A percentile compares a stretch with the other conserved stretches of the same genome.
phyloP scores from a whole-genome alignment of 1,284 basidiomycete species.

The Tranzscheliella williamsii region DNA sequence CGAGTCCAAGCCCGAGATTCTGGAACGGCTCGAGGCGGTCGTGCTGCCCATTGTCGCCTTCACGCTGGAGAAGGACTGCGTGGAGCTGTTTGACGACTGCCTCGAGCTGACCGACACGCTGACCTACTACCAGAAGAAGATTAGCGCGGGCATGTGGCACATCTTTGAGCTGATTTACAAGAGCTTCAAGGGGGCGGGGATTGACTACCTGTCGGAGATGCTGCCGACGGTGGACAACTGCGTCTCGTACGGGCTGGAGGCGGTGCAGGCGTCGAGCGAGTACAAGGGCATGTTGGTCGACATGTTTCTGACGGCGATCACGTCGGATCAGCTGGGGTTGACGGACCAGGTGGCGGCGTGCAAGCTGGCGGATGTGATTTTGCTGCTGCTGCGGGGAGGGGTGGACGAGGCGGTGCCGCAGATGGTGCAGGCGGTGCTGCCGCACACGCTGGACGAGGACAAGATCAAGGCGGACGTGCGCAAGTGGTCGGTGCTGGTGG shows the following conservation, averaged over 20 bases:
- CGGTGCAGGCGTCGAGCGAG: slow-evolving; percentile 73
- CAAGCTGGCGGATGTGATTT: slow-evolving; percentile 79
- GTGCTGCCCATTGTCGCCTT: slow-evolving; percentile 77
- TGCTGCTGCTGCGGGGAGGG: slow-evolving; percentile 76
- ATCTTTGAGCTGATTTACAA: slow-evolving; percentile 81
- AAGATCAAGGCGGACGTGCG: slow-evolving; percentile 70
- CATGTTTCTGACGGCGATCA: slow-evolving; percentile 78
- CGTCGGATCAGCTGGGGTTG: slow-evolving; percentile 71
- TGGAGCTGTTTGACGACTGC: slow-evolving; percentile 80
- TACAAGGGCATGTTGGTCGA: slow-evolving; percentile 82
- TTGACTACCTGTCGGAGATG: slow-evolving; percentile 83
- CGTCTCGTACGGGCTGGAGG: slow-evolving; percentile 78
- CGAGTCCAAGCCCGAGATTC: slow-evolving; percentile 74
- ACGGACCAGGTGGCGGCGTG: slow-evolving; percentile 75
- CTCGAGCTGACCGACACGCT: slow-evolving; percentile 83
- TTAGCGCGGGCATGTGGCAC: slow-evolving; percentile 82
- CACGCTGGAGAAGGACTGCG: slow-evolving; percentile 67
- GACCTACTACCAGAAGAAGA: slow-evolving; percentile 77
- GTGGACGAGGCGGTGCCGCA: slow-evolving; percentile 63
- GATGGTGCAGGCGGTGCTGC: slow-evolving; percentile 44
- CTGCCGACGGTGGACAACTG: slow-evolving; percentile 86
- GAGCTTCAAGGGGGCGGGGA: slow-evolving; percentile 79
- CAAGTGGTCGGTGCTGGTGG: slow-evolving; percentile 78
- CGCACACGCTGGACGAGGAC: slow-evolving; percentile 30
- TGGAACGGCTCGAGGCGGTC: slow-evolving; percentile 78